Percentiles rank a stretch among this genome's conserved stretches.
Evolutionary conservation across 805 yeast species (phyloP).

Genomic region (Hanseniaspora taiwanica): DNA sequence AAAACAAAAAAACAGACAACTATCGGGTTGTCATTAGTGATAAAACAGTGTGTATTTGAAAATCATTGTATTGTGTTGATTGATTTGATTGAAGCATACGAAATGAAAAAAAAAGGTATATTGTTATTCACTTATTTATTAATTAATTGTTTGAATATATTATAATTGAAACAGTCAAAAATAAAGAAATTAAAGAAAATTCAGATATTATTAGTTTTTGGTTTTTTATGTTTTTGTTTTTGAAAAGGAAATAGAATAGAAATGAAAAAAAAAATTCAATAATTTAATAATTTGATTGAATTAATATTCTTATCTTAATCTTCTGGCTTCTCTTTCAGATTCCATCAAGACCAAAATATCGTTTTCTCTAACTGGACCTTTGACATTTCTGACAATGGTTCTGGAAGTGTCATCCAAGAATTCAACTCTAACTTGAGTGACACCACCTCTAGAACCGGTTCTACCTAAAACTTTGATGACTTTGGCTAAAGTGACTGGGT

Average conservation of each 20-base stretch:
- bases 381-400: conserved; percentile 94
- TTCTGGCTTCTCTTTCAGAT: conserved; percentile 99
- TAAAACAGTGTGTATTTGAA: too few species aligned
- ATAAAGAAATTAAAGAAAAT: too few species aligned
- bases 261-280: neutral
- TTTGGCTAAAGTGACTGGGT: conserved; percentile 98
- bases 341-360: conserved; percentile 98
- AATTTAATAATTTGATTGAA: neutral
- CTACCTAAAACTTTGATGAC: conserved; percentile 99
- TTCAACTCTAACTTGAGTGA: conserved; percentile 96
- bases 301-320: conserved; percentile 50
- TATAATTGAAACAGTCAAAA: neutral
- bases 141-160: too few species aligned
- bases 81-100: too few species aligned
- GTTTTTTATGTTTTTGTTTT: too few species aligned
- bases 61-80: too few species aligned
- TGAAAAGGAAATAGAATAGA: neutral
- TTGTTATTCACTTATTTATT: too few species aligned
- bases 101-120: neutral
- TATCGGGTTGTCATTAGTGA: too few species aligned
- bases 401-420: conserved; percentile 91
- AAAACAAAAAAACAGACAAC: too few species aligned
- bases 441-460: conserved; percentile 99
- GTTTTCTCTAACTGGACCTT: conserved; percentile 96
- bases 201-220: too few species aligned